Conservation (phyloP, 2,329 filamentous ascomycete species). For the Parastagonospora avenae region DNA sequence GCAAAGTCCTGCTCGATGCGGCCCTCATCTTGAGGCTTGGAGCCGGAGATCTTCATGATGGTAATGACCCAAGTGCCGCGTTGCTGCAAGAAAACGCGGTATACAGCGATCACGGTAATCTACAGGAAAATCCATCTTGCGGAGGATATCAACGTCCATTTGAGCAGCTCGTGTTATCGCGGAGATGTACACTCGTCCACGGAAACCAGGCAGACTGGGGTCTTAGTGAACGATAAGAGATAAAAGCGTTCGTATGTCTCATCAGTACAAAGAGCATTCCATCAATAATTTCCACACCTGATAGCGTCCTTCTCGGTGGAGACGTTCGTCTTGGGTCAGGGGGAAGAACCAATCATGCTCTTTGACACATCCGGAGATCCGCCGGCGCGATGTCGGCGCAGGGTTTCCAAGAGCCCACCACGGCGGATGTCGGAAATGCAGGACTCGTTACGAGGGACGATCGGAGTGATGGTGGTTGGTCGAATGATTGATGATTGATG, state of each 20-base stretch:
- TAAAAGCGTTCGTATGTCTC: not conserved
- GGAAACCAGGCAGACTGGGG: not conserved
- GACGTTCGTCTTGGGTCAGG: not conserved
- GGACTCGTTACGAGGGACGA: not conserved
- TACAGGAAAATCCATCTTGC: not conserved
- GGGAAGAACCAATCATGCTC: not conserved
- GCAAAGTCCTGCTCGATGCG: constrained; percentile 14
- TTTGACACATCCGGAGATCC: not conserved
- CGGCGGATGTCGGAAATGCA: not conserved
- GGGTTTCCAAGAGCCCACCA: not conserved
- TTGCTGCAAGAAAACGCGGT: not conserved
- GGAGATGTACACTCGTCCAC: not conserved
- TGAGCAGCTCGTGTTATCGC: not conserved
- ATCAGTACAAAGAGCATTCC: not conserved
- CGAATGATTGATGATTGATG: too few relatives aligned
- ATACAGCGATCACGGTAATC: too few relatives aligned
- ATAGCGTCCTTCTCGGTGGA: constrained; percentile 3
- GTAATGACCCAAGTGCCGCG: too few relatives aligned
- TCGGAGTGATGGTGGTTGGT: too few relatives aligned
- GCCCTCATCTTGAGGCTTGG: constrained; percentile 8
- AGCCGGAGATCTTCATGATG: constrained; percentile 5
- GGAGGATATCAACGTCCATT: not conserved
- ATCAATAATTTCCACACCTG: constrained; percentile 10
- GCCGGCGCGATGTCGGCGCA: not conserved
- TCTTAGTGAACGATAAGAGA: constrained; percentile 17